Base-by-base conservation (phyloP, 2,329 filamentous ascomycete genomes). In the Botrytis fabae region DNA sequence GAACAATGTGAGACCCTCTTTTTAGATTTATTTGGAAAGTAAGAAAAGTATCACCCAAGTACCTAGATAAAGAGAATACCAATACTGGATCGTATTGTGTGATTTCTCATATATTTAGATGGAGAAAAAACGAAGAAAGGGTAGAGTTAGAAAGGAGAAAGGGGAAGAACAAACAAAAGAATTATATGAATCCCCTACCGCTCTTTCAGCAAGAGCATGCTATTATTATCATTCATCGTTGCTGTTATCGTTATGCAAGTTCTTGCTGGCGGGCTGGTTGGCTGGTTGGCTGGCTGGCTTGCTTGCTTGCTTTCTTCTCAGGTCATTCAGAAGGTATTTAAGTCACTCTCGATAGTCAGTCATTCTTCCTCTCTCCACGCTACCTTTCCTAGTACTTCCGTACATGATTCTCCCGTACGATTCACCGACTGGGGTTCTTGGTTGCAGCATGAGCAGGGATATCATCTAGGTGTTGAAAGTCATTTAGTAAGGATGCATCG, bases 1-100 rank as follows among this genome's bases (percentile, higher is more conserved):
- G 69, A 70, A 70, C 38, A 70, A 70, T 64, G 46, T 64, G 32
- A 44, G 59, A 70, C 32, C 60, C 57, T 46, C 59, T 70, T 64
- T 68, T 54, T 54, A n/a, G 38, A 28, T 57, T 68, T 68, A 66
- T 35, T 40, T 66, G 46, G 46, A 51, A 51, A 66, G 44, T n/a
- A 51, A 32, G 64, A 66, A 54, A 54, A 62, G 35, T 61, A 40
- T 61, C 4, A n/a, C 35, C 59, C 59, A 62, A 40, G 60, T 42
- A 18, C n/a, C 51, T 28, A 62, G 60, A 61, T 61, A 61, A 61
- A 61, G 48, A 54, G 16, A 54, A 54, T 54, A 54, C 25, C n/a
- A 54, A 54, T 10, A 20, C 9, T 57, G 51, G 46, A 68, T 35
- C 64, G 64, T n/a, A 57, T 54, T 40, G 25, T 68, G 22, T 68